These are phyloP conservation scores for Acanthamoeba sp. DNA, from an alignment of 208 protist species.

Conservation along the genomic window DNA sequence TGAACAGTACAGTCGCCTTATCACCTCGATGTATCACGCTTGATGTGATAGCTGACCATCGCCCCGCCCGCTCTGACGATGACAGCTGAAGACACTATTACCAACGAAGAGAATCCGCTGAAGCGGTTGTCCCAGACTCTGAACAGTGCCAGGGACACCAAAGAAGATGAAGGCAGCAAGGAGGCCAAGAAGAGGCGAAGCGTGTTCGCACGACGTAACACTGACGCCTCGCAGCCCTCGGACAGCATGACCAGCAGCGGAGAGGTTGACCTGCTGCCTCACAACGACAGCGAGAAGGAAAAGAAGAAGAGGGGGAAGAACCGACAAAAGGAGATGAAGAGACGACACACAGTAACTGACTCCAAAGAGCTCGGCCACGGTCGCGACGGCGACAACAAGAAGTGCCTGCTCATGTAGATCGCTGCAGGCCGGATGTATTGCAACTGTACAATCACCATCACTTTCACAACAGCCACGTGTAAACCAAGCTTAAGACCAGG, in stretches of 20 bases:
- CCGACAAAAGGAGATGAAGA: neutral
- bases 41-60: no score
- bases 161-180: neutral
- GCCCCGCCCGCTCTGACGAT: no score
- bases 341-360: neutral
- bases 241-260: slow-evolving; percentile 7
- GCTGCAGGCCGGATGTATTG: no score
- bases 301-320: neutral
- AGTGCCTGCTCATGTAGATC: neutral
- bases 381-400: neutral
- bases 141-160: neutral
- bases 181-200: neutral
- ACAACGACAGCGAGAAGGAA: neutral
- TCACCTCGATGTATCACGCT: neutral
- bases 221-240: neutral
- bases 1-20: neutral
- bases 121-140: no score
- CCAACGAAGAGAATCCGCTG: neutral
- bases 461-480: no score
- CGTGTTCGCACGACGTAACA: neutral
- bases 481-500: no score
- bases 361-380: neutral
- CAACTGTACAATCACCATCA: no score
- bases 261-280: neutral
- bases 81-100: neutral